Base-by-base conservation (phyloP, 2,329 filamentous ascomycete species). In the Aspergillus tamarii region DNA sequence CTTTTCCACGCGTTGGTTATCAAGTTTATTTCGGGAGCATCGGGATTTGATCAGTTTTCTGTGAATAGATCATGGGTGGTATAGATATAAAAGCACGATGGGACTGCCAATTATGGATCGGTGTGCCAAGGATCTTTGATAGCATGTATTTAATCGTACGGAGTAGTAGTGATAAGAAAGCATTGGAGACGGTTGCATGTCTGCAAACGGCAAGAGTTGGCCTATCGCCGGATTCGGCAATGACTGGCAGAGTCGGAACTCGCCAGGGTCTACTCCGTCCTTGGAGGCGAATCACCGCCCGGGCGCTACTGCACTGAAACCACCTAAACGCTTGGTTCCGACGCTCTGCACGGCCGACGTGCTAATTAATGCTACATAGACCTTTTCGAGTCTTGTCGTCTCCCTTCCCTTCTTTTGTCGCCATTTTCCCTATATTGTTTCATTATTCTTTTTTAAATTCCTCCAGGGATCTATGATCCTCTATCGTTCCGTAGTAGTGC, bases 181-280 rank as follows among this genome's bases (percentile, higher is more conserved):
- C 10, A 9, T 41, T 41, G 39, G 4, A 41, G 23, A 60, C 46
- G 28, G 56, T 63, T 63, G 60, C 60, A 66, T 62, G 67, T 61
- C 65, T 62, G 68, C 68, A 70, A 70, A 69, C 68, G 66, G 65
- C 57, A 61, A 1, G n/a, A 57, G 59, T 34, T 34, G 65, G 58
- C 43, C 39, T 26, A 36, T 46, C 50, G 55, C 67, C 67, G 67
- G 52, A 67, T 66, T 65, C 57, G 62, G 65, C 34, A 50, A 8
- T 26, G 21, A 53, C 19, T 19, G 48, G 28, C 48, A 53, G 48
- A 21, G 48, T 32, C 28, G 4, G 28, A 7, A 36, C 14, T 16
- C 34, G 14, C 16, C 34, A 36, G 34, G 34, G 34, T 36, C 34
- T 36, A 32, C 32, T 36, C 14, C 14, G 39, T n/a, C 34, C 23